Evolutionary conservation across 2,329 filamentous ascomycete genomes (phyloP).

Genomic region (Sporothrix curviconia): DNA sequence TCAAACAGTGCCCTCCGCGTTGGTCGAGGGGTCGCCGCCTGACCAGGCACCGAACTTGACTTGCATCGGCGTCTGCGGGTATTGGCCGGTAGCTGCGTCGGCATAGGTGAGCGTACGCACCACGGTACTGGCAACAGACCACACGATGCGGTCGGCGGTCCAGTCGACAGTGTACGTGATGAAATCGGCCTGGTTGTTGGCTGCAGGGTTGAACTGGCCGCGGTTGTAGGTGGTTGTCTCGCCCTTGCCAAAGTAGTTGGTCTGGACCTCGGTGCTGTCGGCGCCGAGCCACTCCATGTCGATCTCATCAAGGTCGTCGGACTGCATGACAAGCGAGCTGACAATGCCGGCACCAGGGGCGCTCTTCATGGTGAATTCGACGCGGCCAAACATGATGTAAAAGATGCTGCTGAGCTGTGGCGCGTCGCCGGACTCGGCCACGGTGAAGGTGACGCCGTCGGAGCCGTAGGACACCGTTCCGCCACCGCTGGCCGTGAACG

Average conservation of each 20-base stretch:
- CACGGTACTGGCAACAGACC: constrained; percentile 72
- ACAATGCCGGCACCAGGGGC: constrained; percentile 89
- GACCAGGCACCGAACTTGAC: constrained; percentile 89
- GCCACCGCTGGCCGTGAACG: constrained; percentile 62
- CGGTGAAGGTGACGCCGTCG: constrained; percentile 75
- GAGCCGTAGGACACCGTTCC: constrained; percentile 66
- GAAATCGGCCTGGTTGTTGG: constrained; percentile 65
- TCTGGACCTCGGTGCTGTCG: constrained; percentile 71
- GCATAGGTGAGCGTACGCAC: constrained; percentile 67
- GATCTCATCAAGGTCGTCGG: constrained; percentile 89
- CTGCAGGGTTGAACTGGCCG: constrained; percentile 68
- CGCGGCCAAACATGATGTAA: constrained; percentile 98
- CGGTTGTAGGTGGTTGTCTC: constrained; percentile 80
- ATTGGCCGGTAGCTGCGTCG: constrained; percentile 65
- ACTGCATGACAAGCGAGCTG: constrained; percentile 84
- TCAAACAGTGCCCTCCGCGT: constrained; percentile 74
- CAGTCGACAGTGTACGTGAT: constrained; percentile 90
- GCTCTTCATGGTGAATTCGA: constrained; percentile 77
- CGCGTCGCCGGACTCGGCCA: constrained; percentile 70
- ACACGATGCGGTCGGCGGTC: constrained; percentile 78
- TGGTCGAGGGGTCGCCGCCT: constrained; percentile 70
- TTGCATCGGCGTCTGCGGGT: constrained; percentile 93
- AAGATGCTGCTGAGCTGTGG: constrained; percentile 84
- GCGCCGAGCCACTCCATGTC: constrained; percentile 95
- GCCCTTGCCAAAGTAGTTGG: constrained; percentile 96